Percentiles rank a stretch among this genome's conserved stretches.
phyloP scores from a whole-genome alignment of 2,329 filamentous ascomycete genomes.

The Corinectria fuckeliana region DNA sequence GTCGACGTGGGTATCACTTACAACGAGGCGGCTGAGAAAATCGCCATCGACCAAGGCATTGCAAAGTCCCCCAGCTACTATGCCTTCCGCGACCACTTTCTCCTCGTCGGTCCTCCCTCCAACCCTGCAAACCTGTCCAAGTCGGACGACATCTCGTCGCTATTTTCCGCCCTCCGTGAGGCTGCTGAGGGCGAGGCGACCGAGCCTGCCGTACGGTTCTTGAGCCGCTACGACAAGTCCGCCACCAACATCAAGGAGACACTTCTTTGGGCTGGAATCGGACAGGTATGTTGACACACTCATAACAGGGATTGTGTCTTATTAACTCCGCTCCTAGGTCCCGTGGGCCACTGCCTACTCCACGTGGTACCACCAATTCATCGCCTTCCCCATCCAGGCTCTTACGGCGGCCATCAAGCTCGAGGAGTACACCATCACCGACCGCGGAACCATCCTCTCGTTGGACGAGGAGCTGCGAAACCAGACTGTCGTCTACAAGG shows the following conservation, averaged over 20 bases:
- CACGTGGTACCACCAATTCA: slow-evolving; percentile 55
- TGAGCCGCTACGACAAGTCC: slow-evolving; percentile 55
- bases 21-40: slow-evolving; percentile 48
- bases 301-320: accelerated
- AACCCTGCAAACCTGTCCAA: slow-evolving; percentile 43
- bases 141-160: slow-evolving; percentile 40
- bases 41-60: slow-evolving; percentile 50
- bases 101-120: slow-evolving; percentile 47
- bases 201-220: slow-evolving; percentile 47
- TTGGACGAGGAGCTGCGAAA: slow-evolving; percentile 43
- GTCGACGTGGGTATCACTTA: slow-evolving; percentile 56
- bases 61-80: slow-evolving; percentile 44
- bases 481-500: slow-evolving; percentile 45
- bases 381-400: slow-evolving; percentile 53
- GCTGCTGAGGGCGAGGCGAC: slow-evolving; percentile 43
- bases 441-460: slow-evolving; percentile 53
- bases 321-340: slow-evolving; percentile 22
- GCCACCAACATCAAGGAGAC: slow-evolving; percentile 58
- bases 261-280: slow-evolving; percentile 52
- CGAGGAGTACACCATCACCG: slow-evolving; percentile 55
- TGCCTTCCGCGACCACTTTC: slow-evolving; percentile 54
- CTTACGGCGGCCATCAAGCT: slow-evolving; percentile 49
- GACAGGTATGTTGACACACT: slow-evolving; percentile 41
- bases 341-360: slow-evolving; percentile 53
- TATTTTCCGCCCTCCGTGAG: slow-evolving; percentile 44